Evolutionary conservation across 2,329 filamentous ascomycete genomes (phyloP).

Genomic region (Cladobotryum mycophilum): DNA sequence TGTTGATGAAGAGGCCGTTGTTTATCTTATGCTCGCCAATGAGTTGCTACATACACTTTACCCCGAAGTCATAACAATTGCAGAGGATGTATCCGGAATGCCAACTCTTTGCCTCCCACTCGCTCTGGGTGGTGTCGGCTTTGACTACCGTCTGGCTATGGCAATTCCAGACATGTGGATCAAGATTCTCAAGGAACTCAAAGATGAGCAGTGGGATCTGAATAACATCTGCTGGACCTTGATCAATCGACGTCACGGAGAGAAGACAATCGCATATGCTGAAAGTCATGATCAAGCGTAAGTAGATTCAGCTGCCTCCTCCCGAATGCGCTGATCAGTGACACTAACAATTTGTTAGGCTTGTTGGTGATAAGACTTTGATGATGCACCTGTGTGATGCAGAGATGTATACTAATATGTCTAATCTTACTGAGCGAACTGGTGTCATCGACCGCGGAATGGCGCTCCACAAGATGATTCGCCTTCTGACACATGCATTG

Average conservation of each 20-base stretch:
- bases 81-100: slow-evolving; percentile 98
- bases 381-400: slow-evolving; percentile 99
- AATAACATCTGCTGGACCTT: slow-evolving; percentile 77
- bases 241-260: slow-evolving; percentile 86
- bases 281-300: slow-evolving; percentile 98
- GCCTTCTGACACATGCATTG: slow-evolving; percentile 81
- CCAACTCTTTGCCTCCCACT: slow-evolving; percentile 87
- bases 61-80: slow-evolving; percentile 81
- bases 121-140: slow-evolving; percentile 83
- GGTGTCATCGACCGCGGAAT: slow-evolving; percentile 85
- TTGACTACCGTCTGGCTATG: slow-evolving; percentile 97
- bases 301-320: slow-evolving; percentile 31
- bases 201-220: slow-evolving; percentile 90
- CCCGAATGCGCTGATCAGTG: slow-evolving; percentile 9
- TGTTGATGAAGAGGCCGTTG: slow-evolving; percentile 89
- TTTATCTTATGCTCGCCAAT: slow-evolving; percentile 94
- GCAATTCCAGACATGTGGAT: slow-evolving; percentile 98
- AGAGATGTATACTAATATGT: slow-evolving; percentile 98
- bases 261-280: slow-evolving; percentile 97
- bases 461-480: slow-evolving; percentile 94
- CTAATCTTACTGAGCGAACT: slow-evolving; percentile 72
- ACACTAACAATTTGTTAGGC: slow-evolving; percentile 41
- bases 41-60: slow-evolving; percentile 91
- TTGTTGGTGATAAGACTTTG: slow-evolving; percentile 93
- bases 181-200: slow-evolving; percentile 91